phyloP scores from a whole-genome alignment of 768 basidiomycete genomes.

The Boletus rex-veris region DNA sequence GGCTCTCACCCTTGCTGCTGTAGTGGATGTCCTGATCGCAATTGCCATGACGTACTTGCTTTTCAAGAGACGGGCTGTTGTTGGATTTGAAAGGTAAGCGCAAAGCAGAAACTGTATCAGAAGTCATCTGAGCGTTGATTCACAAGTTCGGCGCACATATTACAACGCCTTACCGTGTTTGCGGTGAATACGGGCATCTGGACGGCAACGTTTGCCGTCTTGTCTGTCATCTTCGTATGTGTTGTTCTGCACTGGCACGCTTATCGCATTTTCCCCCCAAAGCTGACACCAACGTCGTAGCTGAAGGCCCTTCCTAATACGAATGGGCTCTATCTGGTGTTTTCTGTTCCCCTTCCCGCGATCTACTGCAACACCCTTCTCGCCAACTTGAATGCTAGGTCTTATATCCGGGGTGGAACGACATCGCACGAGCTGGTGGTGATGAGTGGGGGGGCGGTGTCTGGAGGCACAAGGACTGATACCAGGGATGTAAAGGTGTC shows the following conservation, averaged over 20 bases:
- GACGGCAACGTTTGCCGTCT: slow-evolving; percentile 40
- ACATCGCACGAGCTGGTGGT: background rate
- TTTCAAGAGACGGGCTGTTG: background rate
- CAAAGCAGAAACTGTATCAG: no score
- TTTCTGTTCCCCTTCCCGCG: slow-evolving; percentile 6
- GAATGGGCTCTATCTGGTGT: background rate
- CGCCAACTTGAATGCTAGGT: background rate
- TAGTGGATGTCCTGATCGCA: slow-evolving; percentile 11
- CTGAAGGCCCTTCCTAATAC: background rate
- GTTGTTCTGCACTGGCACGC: no score
- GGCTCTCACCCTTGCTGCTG: background rate
- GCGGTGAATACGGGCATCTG: slow-evolving; percentile 37
- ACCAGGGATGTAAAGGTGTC: no score
- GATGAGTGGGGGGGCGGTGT: background rate
- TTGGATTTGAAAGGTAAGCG: background rate
- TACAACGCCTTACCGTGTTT: slow-evolving; percentile 14
- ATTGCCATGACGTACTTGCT: slow-evolving; percentile 11
- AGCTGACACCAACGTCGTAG: background rate
- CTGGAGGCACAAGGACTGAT: background rate
- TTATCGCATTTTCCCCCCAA: no score
- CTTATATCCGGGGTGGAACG: background rate
- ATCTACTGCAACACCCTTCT: slow-evolving; percentile 3
- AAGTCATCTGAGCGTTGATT: background rate
- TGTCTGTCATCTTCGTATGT: slow-evolving; percentile 8
- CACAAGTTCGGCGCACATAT: background rate